Conservation (phyloP, 129 eudicot species). For the Deinandra increscens region DNA sequence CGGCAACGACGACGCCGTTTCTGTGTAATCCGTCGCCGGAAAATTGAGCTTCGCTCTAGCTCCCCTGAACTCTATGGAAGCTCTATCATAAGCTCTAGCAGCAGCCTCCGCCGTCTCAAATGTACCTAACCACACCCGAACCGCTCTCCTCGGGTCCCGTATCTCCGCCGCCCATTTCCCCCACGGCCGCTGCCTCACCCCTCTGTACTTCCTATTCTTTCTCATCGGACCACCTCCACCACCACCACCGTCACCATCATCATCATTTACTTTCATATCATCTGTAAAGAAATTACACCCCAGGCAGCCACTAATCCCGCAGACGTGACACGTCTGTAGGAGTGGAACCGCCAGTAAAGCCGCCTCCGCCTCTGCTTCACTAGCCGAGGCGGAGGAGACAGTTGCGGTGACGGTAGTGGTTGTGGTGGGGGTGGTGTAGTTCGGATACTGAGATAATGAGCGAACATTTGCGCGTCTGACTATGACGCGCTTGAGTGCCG, state of each 20-base stretch:
- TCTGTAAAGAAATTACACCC: constrained; percentile 58
- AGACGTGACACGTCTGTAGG: constrained; percentile 41
- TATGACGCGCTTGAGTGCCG: constrained; percentile 49
- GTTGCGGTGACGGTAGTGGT: neutral
- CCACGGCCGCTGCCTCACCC: constrained; percentile 78
- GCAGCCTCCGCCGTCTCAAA: constrained; percentile 69
- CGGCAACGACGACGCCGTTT: neutral
- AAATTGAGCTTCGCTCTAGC: constrained; percentile 60
- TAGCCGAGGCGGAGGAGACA: neutral
- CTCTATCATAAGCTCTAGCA: constrained; percentile 64
- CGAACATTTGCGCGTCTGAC: constrained; percentile 24
- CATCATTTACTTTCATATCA: neutral
- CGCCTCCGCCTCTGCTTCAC: neutral
- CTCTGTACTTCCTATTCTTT: constrained; percentile 75
- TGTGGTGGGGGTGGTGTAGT: neutral
- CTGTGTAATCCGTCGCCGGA: constrained; percentile 40
- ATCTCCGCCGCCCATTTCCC: constrained; percentile 87
- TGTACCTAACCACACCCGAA: constrained; percentile 76
- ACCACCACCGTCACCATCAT: neutral
- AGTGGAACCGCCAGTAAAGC: constrained; percentile 26
- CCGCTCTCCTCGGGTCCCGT: constrained; percentile 69
- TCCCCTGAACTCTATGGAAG: constrained; percentile 71
- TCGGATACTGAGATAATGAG: neutral
- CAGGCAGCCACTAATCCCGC: constrained; percentile 55
- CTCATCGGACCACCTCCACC: constrained; percentile 21